A percentile compares a stretch with the other conserved stretches of the same genome.
These are phyloP conservation scores for Bromus sterilis DNA, from an alignment of 176 grass and related monocot species.

Conservation along the genomic window DNA sequence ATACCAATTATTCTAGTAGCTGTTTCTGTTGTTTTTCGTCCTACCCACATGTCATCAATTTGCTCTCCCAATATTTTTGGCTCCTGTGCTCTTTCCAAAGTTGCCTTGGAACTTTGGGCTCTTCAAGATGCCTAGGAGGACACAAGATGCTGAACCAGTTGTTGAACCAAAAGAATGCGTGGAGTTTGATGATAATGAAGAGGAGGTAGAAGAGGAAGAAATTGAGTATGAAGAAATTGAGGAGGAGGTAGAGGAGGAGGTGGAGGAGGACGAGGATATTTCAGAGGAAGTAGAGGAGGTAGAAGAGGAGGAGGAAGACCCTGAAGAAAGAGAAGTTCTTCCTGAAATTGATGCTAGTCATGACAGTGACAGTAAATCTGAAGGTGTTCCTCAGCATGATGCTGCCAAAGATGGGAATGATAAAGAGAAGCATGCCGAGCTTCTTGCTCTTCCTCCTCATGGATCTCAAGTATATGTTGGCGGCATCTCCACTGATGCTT, in stretches of 20 bases:
- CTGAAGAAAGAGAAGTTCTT: conserved; percentile 25
- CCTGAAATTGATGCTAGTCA: conserved; percentile 11
- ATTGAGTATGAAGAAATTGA: conserved; percentile 63
- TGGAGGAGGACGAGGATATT: conserved; percentile 35
- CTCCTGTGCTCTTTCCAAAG: conserved; percentile 55
- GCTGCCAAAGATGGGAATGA: conserved; percentile 13
- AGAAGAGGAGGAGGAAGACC: conserved; percentile 35
- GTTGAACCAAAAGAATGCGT: conserved; percentile 36
- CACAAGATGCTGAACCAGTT: conserved; percentile 28
- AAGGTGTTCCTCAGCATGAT: conserved; percentile 16
- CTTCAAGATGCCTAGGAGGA: conserved; percentile 66
- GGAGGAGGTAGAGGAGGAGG: conserved; percentile 55
- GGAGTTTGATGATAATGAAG: conserved; percentile 40
- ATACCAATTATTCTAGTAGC: conserved; percentile 26
- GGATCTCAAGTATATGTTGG: conserved; percentile 86
- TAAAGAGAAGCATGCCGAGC: conserved; percentile 45
- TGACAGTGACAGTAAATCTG: background rate
- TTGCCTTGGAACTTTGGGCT: conserved; percentile 54
- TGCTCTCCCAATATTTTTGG: conserved; percentile 44
- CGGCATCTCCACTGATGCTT: conserved; percentile 47
- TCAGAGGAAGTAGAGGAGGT: conserved; percentile 45
- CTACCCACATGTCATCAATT: conserved; percentile 45
- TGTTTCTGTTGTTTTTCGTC: conserved; percentile 54
- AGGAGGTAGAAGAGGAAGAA: conserved; percentile 63
- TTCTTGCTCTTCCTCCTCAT: conserved; percentile 87